phyloP scores from a whole-genome alignment of 352 stramenopile species.

The Globisporangium abappressorium region DNA sequence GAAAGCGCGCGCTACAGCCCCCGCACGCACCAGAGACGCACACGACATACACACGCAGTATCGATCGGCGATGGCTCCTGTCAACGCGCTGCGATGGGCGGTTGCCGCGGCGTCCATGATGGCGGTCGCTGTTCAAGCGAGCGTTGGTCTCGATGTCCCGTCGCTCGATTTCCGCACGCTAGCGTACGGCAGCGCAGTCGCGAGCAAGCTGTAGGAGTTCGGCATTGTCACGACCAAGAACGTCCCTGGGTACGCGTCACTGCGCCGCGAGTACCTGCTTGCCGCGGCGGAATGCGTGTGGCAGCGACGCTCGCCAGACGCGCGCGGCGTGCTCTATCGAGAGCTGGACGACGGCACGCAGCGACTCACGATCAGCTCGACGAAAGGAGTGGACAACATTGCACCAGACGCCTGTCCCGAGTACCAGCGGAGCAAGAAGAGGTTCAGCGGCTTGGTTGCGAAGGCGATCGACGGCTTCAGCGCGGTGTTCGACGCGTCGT shows the following conservation, averaged over 20 bases:
- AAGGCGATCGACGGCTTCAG: slow-evolving; percentile 9
- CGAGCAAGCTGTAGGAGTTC: slow-evolving; percentile 13
- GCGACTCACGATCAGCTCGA: slow-evolving; percentile 19
- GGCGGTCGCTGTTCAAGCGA: background rate
- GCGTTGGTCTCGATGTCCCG: slow-evolving; percentile 9
- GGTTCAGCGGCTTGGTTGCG: slow-evolving; percentile 18
- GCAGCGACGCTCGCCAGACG: background rate
- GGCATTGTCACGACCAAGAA: slow-evolving; percentile 17
- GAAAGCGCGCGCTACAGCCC: background rate
- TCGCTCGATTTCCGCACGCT: slow-evolving; percentile 14
- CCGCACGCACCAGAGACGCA: no score
- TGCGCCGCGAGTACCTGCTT: slow-evolving; percentile 13
- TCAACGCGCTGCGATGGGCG: background rate
- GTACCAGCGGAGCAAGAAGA: slow-evolving; percentile 16
- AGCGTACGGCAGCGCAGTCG: slow-evolving; percentile 3
- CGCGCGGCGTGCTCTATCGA: slow-evolving; percentile 10
- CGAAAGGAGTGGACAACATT: slow-evolving; percentile 13
- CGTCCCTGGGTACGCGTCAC: slow-evolving; percentile 11
- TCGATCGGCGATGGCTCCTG: background rate
- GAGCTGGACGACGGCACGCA: slow-evolving; percentile 22
- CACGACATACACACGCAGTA: background rate
- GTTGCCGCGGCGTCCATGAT: background rate
- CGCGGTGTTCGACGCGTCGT: slow-evolving; percentile 13
- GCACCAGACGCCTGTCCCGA: slow-evolving; percentile 4
- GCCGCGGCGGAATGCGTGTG: slow-evolving; percentile 13